Evolutionary conservation across 139 green algal species (phyloP), one percentile per base, ranked within the genome.

Genomic region (Picochlorum sp.): DNA sequence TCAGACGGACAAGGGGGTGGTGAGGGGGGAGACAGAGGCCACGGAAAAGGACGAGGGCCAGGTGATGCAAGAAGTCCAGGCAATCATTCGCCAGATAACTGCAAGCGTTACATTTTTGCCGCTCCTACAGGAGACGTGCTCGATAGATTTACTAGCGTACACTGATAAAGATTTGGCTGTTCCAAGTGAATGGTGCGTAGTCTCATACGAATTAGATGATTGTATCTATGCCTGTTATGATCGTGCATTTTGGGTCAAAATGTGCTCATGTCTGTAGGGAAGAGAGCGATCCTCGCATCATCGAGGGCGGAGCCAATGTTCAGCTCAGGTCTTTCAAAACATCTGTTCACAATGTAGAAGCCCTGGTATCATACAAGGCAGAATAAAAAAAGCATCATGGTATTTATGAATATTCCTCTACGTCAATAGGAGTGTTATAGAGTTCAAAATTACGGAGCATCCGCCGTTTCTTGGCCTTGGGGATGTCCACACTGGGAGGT

Each of bases 101-200:
- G 87, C 89, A 23, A 89, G 74, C 59, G 87, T 98, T 3, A 94
- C 89, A 5, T 98, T 98, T 79, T 78, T 98, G 59, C 92, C 92
- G 0, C 81, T 98, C 4, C 82, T 98, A 2, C 81, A 89, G 21
- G 87, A 90, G 37, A 62, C 79, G 45, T 97, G 90, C 74, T 87
- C 85, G 1, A 96, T 97, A 69, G 91, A 97, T 71, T 83, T 97
- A 56, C 71, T 97, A 8, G 84, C 91, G 1, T 96, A 97, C 81
- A 95, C 91, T 4, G 81, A 89, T 68, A 65, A 75, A 24, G 66
- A 83, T 2, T 83, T 74, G 7, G 56, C 71, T 7, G 89, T 97
- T 54, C 91, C 91, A 6, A 60, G 79, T 7, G 80, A 89, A 32
- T 97, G 91, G 89, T 54, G 11, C 18, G 47, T 41, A 3, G 34